Percentiles rank a stretch among this genome's conserved stretches.
Evolutionary conservation across 1,139 yeast genomes (phyloP).

Genomic region (Arxiozyma slooffiae): DNA sequence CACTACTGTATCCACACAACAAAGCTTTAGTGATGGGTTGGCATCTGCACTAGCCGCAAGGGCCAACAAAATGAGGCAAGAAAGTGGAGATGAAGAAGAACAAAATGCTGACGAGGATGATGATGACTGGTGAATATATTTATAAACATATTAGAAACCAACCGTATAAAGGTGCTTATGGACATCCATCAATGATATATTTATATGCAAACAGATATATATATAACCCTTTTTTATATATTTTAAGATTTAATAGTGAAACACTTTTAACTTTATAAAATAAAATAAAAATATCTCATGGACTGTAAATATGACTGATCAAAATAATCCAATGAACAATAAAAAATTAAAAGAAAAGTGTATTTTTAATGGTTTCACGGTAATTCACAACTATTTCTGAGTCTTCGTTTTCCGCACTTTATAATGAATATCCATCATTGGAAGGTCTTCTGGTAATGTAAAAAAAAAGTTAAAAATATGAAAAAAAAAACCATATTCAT

Average conservation of each 20-base stretch:
- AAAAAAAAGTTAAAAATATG: too few relatives aligned
- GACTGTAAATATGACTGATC: too few relatives aligned
- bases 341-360: too few relatives aligned
- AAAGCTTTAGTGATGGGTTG: constrained; percentile 67
- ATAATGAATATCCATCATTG: too few relatives aligned
- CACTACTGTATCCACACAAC: constrained; percentile 12
- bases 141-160: too few relatives aligned
- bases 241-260: not conserved
- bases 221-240: not conserved
- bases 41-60: constrained; percentile 85
- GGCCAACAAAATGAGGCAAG: constrained; percentile 65
- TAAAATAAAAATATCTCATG: too few relatives aligned
- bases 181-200: not conserved
- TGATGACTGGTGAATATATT: constrained; percentile 20
- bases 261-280: not conserved
- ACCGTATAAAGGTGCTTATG: not conserved
- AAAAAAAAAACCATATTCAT: too few relatives aligned
- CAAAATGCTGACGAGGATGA: constrained; percentile 47
- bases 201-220: too few relatives aligned
- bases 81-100: constrained; percentile 68
- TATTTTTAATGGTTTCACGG: too few relatives aligned
- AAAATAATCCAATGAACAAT: not conserved
- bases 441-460: not conserved
- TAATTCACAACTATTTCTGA: too few relatives aligned
- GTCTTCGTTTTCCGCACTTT: not conserved